Evolutionary conservation across 768 basidiomycete species (phyloP).

Genomic region (Cantharellus cinnabarinus): DNA sequence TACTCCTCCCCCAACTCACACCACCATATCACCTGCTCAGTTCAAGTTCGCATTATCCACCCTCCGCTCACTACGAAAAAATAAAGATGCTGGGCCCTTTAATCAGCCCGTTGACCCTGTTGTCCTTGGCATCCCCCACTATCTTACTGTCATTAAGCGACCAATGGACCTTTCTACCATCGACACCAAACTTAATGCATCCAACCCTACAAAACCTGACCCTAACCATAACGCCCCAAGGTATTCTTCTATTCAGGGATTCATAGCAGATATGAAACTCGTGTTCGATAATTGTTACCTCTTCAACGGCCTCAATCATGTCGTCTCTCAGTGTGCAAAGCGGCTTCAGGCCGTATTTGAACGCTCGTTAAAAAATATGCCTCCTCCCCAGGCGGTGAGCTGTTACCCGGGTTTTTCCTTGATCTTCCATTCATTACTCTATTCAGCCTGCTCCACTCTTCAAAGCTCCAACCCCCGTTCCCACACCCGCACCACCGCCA

Average conservation of each 20-base stretch:
- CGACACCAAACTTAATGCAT: conserved; percentile 65
- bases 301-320: conserved; percentile 88
- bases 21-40: conserved; percentile 43
- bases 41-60: conserved; percentile 62
- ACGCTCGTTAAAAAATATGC: conserved; percentile 70
- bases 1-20: background rate
- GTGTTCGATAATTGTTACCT: conserved; percentile 75
- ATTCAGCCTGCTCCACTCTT: background rate
- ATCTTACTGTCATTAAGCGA: conserved; percentile 61
- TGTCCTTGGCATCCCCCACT: conserved; percentile 52
- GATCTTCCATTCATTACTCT: background rate
- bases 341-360: conserved; percentile 71
- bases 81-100: conserved; percentile 69
- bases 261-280: conserved; percentile 64
- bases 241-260: conserved; percentile 59
- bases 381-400: conserved; percentile 54
- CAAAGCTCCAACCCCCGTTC: conserved; percentile 15
- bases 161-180: conserved; percentile 93
- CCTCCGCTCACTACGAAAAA: conserved; percentile 64
- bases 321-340: conserved; percentile 57
- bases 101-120: conserved; percentile 74
- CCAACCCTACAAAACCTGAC: conserved; percentile 63
- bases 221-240: conserved; percentile 47
- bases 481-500: conserved; percentile 24
- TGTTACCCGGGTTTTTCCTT: background rate